Conservation (phyloP, 768 basidiomycete species). For the Multifurca ochricompacta region DNA sequence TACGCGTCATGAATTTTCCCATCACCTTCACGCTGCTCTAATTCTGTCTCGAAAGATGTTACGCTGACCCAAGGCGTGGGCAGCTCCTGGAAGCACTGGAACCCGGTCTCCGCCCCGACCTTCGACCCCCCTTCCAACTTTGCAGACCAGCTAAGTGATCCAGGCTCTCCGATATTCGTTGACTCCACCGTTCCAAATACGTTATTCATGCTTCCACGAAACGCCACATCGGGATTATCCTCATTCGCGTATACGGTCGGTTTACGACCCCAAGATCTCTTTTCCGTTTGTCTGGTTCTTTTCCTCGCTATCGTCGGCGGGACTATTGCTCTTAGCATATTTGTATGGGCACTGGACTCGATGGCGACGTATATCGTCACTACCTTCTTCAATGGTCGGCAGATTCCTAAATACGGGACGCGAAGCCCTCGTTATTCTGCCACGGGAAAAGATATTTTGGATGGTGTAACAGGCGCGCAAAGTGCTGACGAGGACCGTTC, state of each 20-base stretch:
- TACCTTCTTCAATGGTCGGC: slow-evolving; percentile 20
- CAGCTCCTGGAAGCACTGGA: slow-evolving; percentile 48
- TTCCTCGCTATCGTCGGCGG: slow-evolving; percentile 75
- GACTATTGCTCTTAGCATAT: slow-evolving; percentile 57
- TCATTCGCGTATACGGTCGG: slow-evolving; percentile 84
- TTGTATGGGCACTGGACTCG: slow-evolving; percentile 69
- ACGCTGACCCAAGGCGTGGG: slow-evolving; percentile 48
- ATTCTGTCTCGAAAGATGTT: slow-evolving; percentile 45
- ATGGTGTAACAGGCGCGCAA: slow-evolving; percentile 24
- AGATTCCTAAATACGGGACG: slow-evolving; percentile 27
- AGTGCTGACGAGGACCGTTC: slow-evolving; percentile 45
- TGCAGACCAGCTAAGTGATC: slow-evolving; percentile 61
- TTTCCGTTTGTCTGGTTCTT: slow-evolving; percentile 71
- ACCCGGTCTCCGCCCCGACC: slow-evolving; percentile 49
- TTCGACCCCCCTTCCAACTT: slow-evolving; percentile 67
- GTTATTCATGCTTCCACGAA: slow-evolving; percentile 60
- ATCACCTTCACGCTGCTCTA: not conserved
- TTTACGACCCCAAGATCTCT: slow-evolving; percentile 71
- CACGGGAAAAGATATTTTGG: slow-evolving; percentile 46
- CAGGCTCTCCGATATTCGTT: slow-evolving; percentile 70
- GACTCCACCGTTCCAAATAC: slow-evolving; percentile 59
- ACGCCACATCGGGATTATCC: slow-evolving; percentile 60
- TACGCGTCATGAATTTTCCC: slow-evolving; percentile 28
- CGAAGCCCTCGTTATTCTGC: slow-evolving; percentile 38
- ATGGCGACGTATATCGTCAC: slow-evolving; percentile 34